phyloP scores from a whole-genome alignment of 345 rosid genomes.

The Melastoma malabathricum region DNA sequence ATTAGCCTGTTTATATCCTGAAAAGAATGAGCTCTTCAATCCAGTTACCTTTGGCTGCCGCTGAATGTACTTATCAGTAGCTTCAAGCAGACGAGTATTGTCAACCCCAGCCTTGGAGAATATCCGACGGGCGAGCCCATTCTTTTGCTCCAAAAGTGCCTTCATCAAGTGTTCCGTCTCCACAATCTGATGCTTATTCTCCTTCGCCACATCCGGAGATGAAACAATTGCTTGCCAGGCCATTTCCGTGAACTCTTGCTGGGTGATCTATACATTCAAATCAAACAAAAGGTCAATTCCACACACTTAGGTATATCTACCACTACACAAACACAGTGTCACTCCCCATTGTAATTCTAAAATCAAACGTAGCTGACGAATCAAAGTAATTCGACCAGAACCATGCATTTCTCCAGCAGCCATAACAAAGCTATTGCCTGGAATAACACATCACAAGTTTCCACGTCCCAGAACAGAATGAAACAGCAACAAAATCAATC shows the following conservation, averaged over 20 bases:
- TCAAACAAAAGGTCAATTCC: conserved; percentile 2
- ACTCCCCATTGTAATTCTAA: too few relatives aligned
- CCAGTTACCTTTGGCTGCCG: conserved; percentile 81
- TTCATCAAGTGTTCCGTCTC: conserved; percentile 98
- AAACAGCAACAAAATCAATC: too few relatives aligned
- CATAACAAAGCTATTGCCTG: too few relatives aligned
- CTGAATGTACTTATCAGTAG: conserved; percentile 75
- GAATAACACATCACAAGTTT: too few relatives aligned
- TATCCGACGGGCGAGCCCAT: conserved; percentile 91
- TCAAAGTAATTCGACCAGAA: too few relatives aligned
- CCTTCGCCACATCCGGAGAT: conserved; percentile 87
- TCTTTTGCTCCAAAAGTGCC: conserved; percentile 92
- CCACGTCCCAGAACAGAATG: too few relatives aligned
- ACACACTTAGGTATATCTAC: not conserved
- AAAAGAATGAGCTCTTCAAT: not conserved
- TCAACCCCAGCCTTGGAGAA: conserved; percentile 79
- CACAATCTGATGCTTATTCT: conserved; percentile 93
- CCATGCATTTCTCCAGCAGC: too few relatives aligned
- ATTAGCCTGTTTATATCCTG: too few relatives aligned
- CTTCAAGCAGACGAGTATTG: conserved; percentile 80
- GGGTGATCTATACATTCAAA: conserved; percentile 49
- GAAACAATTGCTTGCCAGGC: conserved; percentile 99
- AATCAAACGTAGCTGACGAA: too few relatives aligned
- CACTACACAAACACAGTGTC: not conserved
- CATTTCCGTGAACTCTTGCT: conserved; percentile 95